These are phyloP conservation scores for Metarhizium humberi DNA, from an alignment of 2,329 filamentous ascomycete genomes.

Conservation along the genomic window DNA sequence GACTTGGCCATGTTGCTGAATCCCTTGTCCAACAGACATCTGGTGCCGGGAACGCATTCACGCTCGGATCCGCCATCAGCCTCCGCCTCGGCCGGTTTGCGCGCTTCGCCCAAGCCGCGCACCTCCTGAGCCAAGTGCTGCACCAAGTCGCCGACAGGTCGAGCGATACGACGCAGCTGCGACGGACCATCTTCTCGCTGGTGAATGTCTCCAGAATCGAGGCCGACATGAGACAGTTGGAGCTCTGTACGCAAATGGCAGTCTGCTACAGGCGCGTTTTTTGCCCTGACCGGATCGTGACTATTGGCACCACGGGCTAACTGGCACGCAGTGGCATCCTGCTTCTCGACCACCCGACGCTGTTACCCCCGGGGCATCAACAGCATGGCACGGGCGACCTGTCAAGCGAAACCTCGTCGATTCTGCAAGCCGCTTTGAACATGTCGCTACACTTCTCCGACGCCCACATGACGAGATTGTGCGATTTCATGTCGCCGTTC, in stretches of 20 bases:
- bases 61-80: no score
- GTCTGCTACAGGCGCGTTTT: slow-evolving; percentile 8
- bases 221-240: slow-evolving; percentile 1
- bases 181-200: slow-evolving; percentile 8
- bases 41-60: no score
- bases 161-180: slow-evolving; percentile 5
- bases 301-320: neutral
- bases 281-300: neutral
- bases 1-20: no score
- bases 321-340: neutral
- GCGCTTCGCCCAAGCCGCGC: slow-evolving; percentile 11
- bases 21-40: no score
- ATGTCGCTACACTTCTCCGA: neutral
- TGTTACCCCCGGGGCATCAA: neutral
- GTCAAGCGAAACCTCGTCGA: neutral
- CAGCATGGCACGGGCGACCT: neutral
- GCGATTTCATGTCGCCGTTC: neutral
- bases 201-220: slow-evolving; percentile 7
- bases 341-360: neutral
- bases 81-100: neutral
- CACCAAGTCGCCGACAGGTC: slow-evolving; percentile 4
- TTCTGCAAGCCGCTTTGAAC: neutral
- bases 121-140: slow-evolving; percentile 8
- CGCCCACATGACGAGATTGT: neutral
- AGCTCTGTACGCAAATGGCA: slow-evolving; percentile 10